Evolutionary conservation across 2,329 filamentous ascomycete genomes (phyloP), one percentile per base, ranked within the genome.

Genomic region (Ascosphaera acerosa): DNA sequence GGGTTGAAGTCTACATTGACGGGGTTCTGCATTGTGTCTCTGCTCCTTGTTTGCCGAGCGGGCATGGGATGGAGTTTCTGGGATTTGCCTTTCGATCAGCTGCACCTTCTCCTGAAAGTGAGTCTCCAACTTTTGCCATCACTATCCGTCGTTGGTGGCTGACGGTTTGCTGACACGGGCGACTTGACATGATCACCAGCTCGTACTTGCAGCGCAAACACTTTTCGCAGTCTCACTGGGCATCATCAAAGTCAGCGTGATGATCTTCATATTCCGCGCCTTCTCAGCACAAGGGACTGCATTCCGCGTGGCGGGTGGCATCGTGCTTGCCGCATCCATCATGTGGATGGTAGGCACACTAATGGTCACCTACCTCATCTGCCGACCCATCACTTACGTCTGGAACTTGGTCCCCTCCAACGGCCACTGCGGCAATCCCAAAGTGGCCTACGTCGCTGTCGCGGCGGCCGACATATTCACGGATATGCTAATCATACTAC

Each of bases 371-470:
- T 28, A 14, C n/a, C n/a, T 28, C 5, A 5, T 28, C n/a, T 28
- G 26, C 16, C 26, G 26, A 7, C 26, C 26, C 6, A 12, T 28
- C 26, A 28, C 5, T 28, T 15, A 14, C n/a, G 5, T 28, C 6
- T 28, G 26, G 26, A 28, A 15, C n/a, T 12, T 28, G 26, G n/a
- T 28, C 16, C 26, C 26, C n/a, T n/a, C 12, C 26, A 28, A 28
- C n/a, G 26, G 26, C 26, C 14, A 14, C n/a, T 28, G 26, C 16
- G 26, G 26, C 5, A 12, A 28, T 28, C 26, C 26, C 14, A 28
- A 12, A 28, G 26, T 15, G 14, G 26, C 26, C 14, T 28, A 28
- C 16, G 26, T 28, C 12, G 14, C 26, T 5, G 16, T 28, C 12
- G 26, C 26, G 6, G 26, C 6, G 5, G 16, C n/a, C 6, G 26